A percentile compares a stretch with the other conserved stretches of the same genome.
These are phyloP conservation scores for Paraphaeosphaeria sporulosa DNA, from an alignment of 2,329 filamentous ascomycete species.

Conservation along the genomic window DNA sequence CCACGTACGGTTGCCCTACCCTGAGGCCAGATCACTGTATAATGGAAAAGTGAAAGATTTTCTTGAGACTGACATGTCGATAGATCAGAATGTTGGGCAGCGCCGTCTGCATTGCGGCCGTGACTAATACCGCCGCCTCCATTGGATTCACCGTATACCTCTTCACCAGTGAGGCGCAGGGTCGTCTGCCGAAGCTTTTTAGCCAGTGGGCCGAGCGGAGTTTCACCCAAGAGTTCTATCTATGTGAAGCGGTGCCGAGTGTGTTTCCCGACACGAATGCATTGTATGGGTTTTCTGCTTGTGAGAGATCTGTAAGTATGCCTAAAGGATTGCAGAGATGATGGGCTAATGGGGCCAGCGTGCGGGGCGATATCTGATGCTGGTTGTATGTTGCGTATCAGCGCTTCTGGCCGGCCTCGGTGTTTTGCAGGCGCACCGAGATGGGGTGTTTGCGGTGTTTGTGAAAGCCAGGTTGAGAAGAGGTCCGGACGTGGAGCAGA, in stretches of 20 bases:
- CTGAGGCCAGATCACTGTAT: neutral
- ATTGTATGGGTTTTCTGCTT: constrained; percentile 22
- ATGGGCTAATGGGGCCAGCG: neutral
- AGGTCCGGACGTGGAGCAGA: neutral
- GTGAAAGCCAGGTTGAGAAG: neutral
- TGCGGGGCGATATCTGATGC: constrained; percentile 7
- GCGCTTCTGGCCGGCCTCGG: constrained; percentile 10
- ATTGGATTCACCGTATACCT: constrained; percentile 20
- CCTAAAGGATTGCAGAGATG: no score
- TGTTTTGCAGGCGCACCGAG: constrained; percentile 12
- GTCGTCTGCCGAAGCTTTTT: constrained; percentile 11
- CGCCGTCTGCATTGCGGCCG: constrained; percentile 8
- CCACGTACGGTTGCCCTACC: constrained; percentile 4
- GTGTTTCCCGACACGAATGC: constrained; percentile 7
- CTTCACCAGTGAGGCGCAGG: constrained; percentile 14
- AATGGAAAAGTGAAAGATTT: neutral
- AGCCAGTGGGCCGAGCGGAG: constrained; percentile 9
- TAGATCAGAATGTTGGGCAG: constrained; percentile 17
- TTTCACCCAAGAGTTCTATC: constrained; percentile 23
- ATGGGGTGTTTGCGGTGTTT: constrained; percentile 8
- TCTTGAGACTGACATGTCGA: neutral
- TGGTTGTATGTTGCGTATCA: constrained; percentile 10
- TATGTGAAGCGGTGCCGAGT: constrained; percentile 23
- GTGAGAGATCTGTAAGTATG: constrained; percentile 19
- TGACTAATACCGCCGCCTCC: constrained; percentile 5